Evolutionary conservation across 2,329 filamentous ascomycete genomes (phyloP), one percentile per base, ranked within the genome.

Genomic region (Trichoderma guizhouense): DNA sequence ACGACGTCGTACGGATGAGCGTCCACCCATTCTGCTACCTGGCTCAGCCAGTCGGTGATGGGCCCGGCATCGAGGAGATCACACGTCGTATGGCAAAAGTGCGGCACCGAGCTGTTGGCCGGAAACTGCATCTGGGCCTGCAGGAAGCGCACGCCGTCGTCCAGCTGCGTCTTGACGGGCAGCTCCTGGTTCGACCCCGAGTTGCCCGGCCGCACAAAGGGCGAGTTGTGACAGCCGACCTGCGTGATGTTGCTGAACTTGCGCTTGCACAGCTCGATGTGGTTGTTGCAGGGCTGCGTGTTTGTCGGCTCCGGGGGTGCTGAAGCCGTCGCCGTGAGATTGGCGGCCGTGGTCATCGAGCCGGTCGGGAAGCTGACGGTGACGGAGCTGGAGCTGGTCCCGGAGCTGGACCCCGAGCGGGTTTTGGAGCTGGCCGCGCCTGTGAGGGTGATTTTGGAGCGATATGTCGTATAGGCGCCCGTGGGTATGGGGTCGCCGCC

Each of bases 61-160:
- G 92, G 90, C 0, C 95, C 95, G 2, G 88, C 93, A 76, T 97
- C 91, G 36, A 97, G 87, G 3, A 97, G 84, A 75, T 94, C 88
- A 82, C 95, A 98, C 60, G 88, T 90, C 1, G 92, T 93, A 80
- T 98, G 95, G 81, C 95, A 98, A 77, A 96, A 93, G 81, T 93
- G 92, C 60, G 88, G 88, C 30, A 79, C 82, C 1, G 83, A 84
- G 47, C 80, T 82, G 75, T 87, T 85, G 26, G 74, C 76, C 1
- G 86, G 85, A 80, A 84, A 90, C 73, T 90, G 89, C 68, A 91
- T 90, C 79, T 91, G 89, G 3, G 82, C 89, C 78, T 91, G 89
- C 36, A 91, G 79, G 74, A 91, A 86, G 28, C 89, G 88, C 47
- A 92, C 83, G 34, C 93, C 93, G 78, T 97, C 93, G 78, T 96